Evolutionary conservation across 140 eudicot species (phyloP).

Genomic region (Senecio squalidus): DNA sequence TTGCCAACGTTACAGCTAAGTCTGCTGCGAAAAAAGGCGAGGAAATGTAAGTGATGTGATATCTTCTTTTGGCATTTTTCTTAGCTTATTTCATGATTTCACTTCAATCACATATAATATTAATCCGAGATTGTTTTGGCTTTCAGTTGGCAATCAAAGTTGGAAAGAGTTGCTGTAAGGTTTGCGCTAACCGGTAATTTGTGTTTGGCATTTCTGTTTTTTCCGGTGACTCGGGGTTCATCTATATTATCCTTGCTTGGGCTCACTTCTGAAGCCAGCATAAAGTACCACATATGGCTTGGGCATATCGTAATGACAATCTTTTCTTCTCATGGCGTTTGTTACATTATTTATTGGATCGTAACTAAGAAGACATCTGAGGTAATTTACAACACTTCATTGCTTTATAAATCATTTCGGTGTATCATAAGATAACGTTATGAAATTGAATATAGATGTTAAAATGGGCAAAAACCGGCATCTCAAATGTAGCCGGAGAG

Average conservation of each 20-base stretch:
- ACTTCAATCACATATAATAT: no score
- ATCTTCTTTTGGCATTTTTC: not conserved
- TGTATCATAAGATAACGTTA: no score
- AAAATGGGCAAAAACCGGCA: conserved; percentile 52
- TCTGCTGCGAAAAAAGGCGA: conserved; percentile 33
- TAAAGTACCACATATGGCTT: conserved; percentile 89
- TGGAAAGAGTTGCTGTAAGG: conserved; percentile 44
- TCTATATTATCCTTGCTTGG: conserved; percentile 61
- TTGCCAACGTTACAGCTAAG: conserved; percentile 22
- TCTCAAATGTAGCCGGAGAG: conserved; percentile 75
- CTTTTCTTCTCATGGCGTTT: conserved; percentile 66
- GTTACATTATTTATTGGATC: conserved; percentile 56
- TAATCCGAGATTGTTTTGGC: not conserved
- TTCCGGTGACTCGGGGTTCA: conserved; percentile 82
- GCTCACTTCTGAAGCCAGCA: conserved; percentile 66
- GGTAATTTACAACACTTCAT: conserved; percentile 42
- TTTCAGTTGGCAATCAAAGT: conserved; percentile 53
- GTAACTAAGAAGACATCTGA: conserved; percentile 43
- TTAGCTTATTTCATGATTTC: not conserved
- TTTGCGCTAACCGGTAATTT: conserved; percentile 61
- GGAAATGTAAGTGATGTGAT: conserved; percentile 31
- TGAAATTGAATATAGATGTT: conserved; percentile 57
- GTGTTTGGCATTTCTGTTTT: conserved; percentile 59
- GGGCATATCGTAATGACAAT: conserved; percentile 73
- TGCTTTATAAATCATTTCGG: not conserved